Evolutionary conservation across 495 filamentous ascomycete genomes (phyloP), one percentile per base, ranked within the genome.

Genomic region (Podospora australis): DNA sequence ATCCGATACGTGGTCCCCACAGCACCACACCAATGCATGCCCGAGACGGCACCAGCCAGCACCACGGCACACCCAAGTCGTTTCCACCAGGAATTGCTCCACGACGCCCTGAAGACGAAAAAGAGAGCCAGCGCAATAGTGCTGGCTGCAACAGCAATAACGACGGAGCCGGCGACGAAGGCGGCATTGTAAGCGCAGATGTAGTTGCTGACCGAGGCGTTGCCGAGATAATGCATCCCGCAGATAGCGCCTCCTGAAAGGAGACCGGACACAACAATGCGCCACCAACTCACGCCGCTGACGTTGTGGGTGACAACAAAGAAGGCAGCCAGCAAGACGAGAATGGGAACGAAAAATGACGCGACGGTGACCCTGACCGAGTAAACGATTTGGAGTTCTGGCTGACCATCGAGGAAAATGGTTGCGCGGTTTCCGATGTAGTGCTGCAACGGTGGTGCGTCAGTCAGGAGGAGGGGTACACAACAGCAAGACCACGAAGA

Each of bases 191-290:
- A 90, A 9, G 58, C 52, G 55, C 82, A 79, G 6, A 55, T 53
- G 58, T 95, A 96, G 62, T 95, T 92, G 11, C 71, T 68, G 54
- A 92, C 90, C 26, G 89, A 87, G 10, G 83, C 74, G 57, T 94
- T 87, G 21, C 88, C 88, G 36, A 94, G 68, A 55, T 95, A 96
- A 60, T 95, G 87, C 90, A 95, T 95, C 4, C 83, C 90, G 46
- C 84, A 86, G 44, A 94, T 82, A 16, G 86, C 78, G 2, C 78
- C 66, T 6, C 90, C 90, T 0, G 83, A 81, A 34, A 89, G 65
- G 4, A 78, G 48, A 1, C 89, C 88, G 21, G 82, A 82, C 0
- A 75, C 51, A n/a, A 68, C 36, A 13, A 86, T 75, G 9, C 81
- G 78, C 59, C 75, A 53, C 60, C 78, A 75, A 24, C 70, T 74